phyloP scores from a whole-genome alignment of 1,139 yeast genomes.

The Debaryomyces nepalensis region DNA sequence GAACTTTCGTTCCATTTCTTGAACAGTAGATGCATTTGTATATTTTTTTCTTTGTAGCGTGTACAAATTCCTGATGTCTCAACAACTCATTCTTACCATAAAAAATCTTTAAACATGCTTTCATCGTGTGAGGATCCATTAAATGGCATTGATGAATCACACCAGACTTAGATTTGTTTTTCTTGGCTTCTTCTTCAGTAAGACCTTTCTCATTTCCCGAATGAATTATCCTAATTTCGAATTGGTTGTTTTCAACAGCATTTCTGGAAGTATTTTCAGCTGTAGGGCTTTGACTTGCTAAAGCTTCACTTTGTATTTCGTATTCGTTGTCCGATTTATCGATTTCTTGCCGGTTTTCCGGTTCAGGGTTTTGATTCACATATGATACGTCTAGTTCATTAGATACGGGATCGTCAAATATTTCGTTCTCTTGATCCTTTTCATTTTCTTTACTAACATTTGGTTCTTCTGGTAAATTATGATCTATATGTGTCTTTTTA shows the following conservation, averaged over 20 bases:
- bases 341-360: background rate
- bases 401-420: slow-evolving; percentile 17
- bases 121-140: slow-evolving; percentile 37
- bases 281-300: slow-evolving; percentile 6
- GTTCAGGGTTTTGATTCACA: background rate
- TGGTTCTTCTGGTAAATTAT: background rate
- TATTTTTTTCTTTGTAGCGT: slow-evolving; percentile 50
- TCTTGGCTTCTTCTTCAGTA: slow-evolving; percentile 18
- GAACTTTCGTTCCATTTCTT: slow-evolving; percentile 41
- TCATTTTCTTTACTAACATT: slow-evolving; percentile 8
- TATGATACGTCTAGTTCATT: slow-evolving; percentile 18
- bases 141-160: slow-evolving; percentile 51
- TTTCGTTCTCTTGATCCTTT: slow-evolving; percentile 12
- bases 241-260: slow-evolving; percentile 4
- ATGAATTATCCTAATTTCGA: slow-evolving; percentile 8
- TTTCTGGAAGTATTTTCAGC: background rate
- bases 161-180: slow-evolving; percentile 31
- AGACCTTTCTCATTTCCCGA: slow-evolving; percentile 14
- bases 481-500: background rate
- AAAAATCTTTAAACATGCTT: slow-evolving; percentile 46
- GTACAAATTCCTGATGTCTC: slow-evolving; percentile 54
- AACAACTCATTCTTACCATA: slow-evolving; percentile 51
- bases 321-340: slow-evolving; percentile 14
- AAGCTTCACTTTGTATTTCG: slow-evolving; percentile 7
- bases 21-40: slow-evolving; percentile 50